These are phyloP conservation scores for Neonothopanus nambi DNA, from an alignment of 1,284 basidiomycete genomes.

Conservation along the genomic window DNA sequence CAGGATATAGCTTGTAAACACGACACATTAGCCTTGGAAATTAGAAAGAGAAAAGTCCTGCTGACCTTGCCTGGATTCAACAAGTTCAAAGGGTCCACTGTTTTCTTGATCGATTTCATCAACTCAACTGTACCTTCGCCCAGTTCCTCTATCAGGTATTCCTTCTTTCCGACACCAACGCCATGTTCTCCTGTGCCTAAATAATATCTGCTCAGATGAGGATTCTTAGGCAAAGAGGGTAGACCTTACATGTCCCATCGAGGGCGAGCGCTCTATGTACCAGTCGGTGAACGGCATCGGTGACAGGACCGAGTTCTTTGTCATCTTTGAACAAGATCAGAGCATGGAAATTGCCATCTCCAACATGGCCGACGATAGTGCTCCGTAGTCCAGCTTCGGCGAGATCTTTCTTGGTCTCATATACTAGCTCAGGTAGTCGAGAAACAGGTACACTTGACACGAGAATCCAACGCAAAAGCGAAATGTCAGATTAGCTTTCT, in stretches of 20 bases:
- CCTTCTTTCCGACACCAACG: slow-evolving; percentile 79
- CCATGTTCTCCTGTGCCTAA: slow-evolving; percentile 55
- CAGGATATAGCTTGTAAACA: slow-evolving; percentile 34
- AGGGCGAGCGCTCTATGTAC: slow-evolving; percentile 65
- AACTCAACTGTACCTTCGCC: slow-evolving; percentile 76
- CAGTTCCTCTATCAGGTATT: slow-evolving; percentile 72
- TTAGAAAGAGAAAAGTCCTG: not conserved
- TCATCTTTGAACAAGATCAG: slow-evolving; percentile 66
- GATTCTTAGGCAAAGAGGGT: not conserved
- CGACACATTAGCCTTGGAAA: not conserved
- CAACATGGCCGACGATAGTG: slow-evolving; percentile 85
- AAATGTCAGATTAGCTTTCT: not conserved
- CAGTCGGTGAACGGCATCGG: slow-evolving; percentile 65
- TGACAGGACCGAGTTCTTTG: slow-evolving; percentile 55
- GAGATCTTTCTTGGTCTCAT: slow-evolving; percentile 80
- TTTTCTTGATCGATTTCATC: slow-evolving; percentile 77
- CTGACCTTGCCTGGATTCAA: slow-evolving; percentile 81
- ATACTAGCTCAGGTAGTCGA: slow-evolving; percentile 63
- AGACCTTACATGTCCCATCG: slow-evolving; percentile 69
- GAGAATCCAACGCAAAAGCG: slow-evolving; percentile 19
- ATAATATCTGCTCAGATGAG: not conserved
- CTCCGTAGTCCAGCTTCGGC: slow-evolving; percentile 58
- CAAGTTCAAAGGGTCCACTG: slow-evolving; percentile 75
- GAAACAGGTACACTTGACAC: slow-evolving; percentile 78
- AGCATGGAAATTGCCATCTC: slow-evolving; percentile 81